A percentile compares a stretch with the other conserved stretches of the same genome.
These are phyloP conservation scores for Candida awuae DNA, from an alignment of 805 yeast species.

Conservation along the genomic window DNA sequence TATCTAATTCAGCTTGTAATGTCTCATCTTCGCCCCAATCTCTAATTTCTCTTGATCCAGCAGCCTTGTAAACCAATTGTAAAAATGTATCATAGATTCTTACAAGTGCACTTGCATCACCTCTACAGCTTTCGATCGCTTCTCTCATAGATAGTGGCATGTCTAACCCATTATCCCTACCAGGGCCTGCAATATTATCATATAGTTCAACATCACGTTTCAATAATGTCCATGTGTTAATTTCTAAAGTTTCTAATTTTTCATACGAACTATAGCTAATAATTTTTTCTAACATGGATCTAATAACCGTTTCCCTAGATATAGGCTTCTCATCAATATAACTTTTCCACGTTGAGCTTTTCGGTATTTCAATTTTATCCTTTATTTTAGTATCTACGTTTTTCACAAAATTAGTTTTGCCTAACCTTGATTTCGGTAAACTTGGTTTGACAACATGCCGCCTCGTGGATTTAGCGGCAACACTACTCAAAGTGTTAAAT, in stretches of 20 bases:
- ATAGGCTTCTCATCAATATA: not conserved
- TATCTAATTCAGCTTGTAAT: not conserved
- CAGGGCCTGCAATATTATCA: conserved; percentile 15
- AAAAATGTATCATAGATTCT: not conserved
- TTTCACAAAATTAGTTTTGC: too few relatives aligned
- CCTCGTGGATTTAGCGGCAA: too few relatives aligned
- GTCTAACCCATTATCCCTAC: not conserved
- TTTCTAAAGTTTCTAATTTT: conserved; percentile 12
- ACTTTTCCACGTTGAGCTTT: not conserved
- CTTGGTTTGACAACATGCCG: too few relatives aligned
- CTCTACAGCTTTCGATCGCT: not conserved
- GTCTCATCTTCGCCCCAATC: not conserved
- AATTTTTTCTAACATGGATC: not conserved
- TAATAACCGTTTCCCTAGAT: not conserved
- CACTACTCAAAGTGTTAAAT: too few relatives aligned
- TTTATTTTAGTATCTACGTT: too few relatives aligned
- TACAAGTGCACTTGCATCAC: not conserved
- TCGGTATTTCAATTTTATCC: too few relatives aligned
- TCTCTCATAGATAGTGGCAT: not conserved
- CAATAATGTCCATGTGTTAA: conserved; percentile 15
- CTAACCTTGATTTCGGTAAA: too few relatives aligned
- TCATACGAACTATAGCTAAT: conserved; percentile 13
- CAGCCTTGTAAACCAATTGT: not conserved
- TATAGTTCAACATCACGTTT: conserved; percentile 14
- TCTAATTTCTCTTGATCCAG: not conserved